phyloP scores from a whole-genome alignment of 345 rosid species.

The Excoecaria cochinchinensis region DNA sequence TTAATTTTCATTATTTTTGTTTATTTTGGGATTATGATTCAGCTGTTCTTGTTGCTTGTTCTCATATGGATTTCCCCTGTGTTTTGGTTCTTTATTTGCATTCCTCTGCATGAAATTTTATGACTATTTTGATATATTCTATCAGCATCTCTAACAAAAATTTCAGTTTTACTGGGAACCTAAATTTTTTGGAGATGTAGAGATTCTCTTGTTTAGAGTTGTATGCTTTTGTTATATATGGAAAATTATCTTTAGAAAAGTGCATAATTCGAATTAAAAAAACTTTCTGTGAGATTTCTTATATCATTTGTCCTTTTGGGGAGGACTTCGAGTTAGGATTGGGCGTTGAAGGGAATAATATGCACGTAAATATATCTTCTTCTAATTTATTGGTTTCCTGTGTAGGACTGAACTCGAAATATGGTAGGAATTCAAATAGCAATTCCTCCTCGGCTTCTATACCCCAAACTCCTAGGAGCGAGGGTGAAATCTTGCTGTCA shows the following conservation, averaged over 20 bases:
- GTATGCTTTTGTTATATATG: not conserved
- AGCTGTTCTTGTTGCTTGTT: not conserved
- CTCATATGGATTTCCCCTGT: not conserved
- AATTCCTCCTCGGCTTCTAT: constrained; percentile 17
- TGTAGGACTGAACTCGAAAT: constrained; percentile 63
- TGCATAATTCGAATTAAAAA: not conserved
- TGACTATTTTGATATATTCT: not conserved
- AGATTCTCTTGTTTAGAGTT: not conserved
- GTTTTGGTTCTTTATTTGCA: not conserved
- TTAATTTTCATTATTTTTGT: not conserved
- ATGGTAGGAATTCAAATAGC: constrained; percentile 35
- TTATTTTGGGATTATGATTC: not conserved
- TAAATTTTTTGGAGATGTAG: not conserved
- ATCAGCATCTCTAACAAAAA: not conserved
- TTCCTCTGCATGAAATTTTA: not conserved
- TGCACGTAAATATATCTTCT: not conserved
- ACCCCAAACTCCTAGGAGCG: constrained; percentile 30
- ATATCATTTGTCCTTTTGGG: not conserved
- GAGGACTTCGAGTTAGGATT: not conserved
- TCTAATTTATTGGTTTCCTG: constrained; percentile 1
- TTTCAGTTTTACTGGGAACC: not conserved
- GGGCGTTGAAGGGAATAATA: not conserved
- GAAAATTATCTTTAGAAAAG: not conserved
- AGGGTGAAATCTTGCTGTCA: constrained; percentile 33
- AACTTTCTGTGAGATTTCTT: not conserved